phyloP scores from a whole-genome alignment of 495 filamentous ascomycete genomes.

The Sphaerosporella brunnea region DNA sequence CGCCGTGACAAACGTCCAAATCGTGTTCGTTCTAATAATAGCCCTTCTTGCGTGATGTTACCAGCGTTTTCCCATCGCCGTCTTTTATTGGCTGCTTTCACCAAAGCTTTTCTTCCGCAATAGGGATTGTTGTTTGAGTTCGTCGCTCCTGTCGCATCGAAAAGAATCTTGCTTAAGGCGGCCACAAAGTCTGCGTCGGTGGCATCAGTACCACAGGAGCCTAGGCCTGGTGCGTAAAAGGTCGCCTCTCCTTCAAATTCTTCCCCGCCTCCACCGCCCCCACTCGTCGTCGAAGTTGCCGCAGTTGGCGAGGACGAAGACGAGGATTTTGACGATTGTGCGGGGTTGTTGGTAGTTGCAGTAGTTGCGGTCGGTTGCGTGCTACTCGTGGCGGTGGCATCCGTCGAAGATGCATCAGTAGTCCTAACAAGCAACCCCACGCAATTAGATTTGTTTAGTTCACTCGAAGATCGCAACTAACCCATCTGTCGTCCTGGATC shows the following conservation, averaged over 20 bases:
- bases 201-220: conserved; percentile 22
- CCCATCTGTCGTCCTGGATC: too few species aligned
- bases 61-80: conserved; percentile 4
- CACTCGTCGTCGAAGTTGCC: not conserved
- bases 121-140: conserved; percentile 25
- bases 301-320: not conserved
- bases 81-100: conserved; percentile 10
- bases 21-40: conserved; percentile 5
- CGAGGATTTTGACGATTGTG: not conserved
- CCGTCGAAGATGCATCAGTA: not conserved
- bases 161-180: conserved; percentile 18
- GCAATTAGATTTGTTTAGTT: not conserved
- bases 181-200: conserved; percentile 21
- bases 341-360: not conserved
- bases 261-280: conserved; percentile 9
- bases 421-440: not conserved
- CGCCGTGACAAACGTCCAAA: conserved; percentile 2
- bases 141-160: conserved; percentile 18
- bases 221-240: conserved; percentile 23
- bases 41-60: conserved; percentile 6
- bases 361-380: not conserved
- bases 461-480: too few species aligned
- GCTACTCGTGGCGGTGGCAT: not conserved
- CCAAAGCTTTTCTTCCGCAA: conserved; percentile 18
- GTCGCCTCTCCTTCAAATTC: conserved; percentile 21